These are phyloP conservation scores for Polytrichum formosum DNA, from an alignment of 225 moss, liverwort and hornwort genomes.

Conservation along the genomic window DNA sequence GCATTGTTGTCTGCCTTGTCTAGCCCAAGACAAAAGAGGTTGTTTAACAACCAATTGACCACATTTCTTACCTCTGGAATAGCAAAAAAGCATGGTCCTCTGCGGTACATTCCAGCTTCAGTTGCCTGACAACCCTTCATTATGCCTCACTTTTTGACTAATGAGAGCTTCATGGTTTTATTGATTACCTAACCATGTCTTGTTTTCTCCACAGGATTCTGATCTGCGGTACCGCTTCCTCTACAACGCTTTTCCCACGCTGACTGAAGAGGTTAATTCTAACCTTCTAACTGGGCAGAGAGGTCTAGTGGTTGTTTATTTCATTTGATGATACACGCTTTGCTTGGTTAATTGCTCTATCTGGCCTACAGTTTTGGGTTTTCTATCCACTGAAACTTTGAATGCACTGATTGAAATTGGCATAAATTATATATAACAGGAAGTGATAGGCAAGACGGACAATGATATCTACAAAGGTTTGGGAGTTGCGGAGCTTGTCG, in stretches of 20 bases:
- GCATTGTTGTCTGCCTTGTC: neutral
- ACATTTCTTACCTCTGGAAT: neutral
- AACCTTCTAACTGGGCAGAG: neutral
- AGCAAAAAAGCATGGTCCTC: no score
- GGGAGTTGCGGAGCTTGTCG: slow-evolving; percentile 39
- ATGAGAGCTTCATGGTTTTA: no score
- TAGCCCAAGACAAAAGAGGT: neutral
- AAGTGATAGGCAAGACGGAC: slow-evolving; percentile 53
- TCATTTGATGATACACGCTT: neutral
- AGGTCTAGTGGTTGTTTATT: neutral
- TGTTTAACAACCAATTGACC: neutral
- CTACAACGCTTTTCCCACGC: slow-evolving; percentile 40
- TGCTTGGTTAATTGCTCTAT: no score
- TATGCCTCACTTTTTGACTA: no score
- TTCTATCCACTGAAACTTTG: no score
- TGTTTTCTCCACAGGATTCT: slow-evolving; percentile 25
- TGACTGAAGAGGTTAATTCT: slow-evolving; percentile 35
- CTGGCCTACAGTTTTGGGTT: no score
- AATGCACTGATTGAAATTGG: no score
- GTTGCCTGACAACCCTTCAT: no score
- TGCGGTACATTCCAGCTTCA: no score
- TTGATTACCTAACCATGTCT: no score
- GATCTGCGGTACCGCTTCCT: slow-evolving; percentile 55
- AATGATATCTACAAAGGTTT: slow-evolving; percentile 28
- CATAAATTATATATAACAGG: slow-evolving; percentile 13